Conservation (phyloP, 2,329 filamentous ascomycete species). For the Xylaria sp. region DNA sequence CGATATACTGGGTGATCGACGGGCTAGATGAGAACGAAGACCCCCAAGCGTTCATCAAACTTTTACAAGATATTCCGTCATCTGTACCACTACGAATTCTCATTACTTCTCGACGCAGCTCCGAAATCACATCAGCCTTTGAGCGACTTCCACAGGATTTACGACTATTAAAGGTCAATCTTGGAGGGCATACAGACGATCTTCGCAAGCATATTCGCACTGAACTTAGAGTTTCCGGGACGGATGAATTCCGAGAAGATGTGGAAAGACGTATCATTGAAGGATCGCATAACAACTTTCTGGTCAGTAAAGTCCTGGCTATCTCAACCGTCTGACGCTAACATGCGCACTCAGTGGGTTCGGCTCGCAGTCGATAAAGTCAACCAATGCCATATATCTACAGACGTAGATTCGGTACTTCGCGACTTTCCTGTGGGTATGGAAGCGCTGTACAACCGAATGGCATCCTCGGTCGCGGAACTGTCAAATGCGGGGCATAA, state of each 20-base stretch:
- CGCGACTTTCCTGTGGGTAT: neutral
- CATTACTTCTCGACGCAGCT: neutral
- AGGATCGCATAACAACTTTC: neutral
- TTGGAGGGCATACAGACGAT: neutral
- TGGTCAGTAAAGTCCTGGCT: neutral
- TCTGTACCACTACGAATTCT: neutral
- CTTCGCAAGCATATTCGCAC: neutral
- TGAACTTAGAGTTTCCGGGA: neutral
- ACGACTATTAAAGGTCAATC: neutral
- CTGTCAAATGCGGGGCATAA: neutral
- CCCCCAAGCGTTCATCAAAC: neutral
- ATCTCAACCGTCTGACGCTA: neutral
- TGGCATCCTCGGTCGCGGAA: neutral
- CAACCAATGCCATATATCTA: neutral
- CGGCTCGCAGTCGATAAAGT: neutral
- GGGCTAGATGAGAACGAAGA: neutral
- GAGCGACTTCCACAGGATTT: neutral
- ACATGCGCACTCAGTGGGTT: neutral
- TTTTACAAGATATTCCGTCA: neutral
- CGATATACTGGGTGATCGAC: neutral
- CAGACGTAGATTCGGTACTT: neutral
- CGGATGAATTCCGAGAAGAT: neutral
- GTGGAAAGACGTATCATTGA: neutral
- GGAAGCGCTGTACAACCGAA: neutral
- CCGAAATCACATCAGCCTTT: neutral